Evolutionary conservation across 306 rosid species (phyloP), one percentile per base, ranked within the genome.

Genomic region (Begonia masoniana): DNA sequence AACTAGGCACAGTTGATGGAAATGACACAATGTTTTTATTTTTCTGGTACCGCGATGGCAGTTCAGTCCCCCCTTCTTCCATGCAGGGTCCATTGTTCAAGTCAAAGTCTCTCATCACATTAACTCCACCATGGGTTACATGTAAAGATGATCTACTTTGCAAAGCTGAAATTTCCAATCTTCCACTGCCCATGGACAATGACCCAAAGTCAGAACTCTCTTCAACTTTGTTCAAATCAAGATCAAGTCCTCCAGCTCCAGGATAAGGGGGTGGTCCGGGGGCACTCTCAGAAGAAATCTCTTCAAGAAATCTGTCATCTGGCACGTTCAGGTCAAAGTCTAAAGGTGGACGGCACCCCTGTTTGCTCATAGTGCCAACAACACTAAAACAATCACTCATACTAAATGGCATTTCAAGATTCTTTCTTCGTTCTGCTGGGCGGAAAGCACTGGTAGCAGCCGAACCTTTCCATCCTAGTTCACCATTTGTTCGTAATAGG

Each of bases 401-500:
- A 65, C 35, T 64, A 43, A 64, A 71, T 12, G 59, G 49, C 41
- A 46, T 57, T 65, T 84, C 96, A 3, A 69, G 47, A 66, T 56
- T 72, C 62, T 81, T 92, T 64, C 95, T 75, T 41, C 93, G 99
- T 66, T 92, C 99, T 14, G 99, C 96, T 10, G 94, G 93, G 12
- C 96, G 81, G 63, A 92, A 86, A 55, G 99, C 99, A 68, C 99
- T 92, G 31, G 94, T 92, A 53, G 93, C 94, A 54, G 99, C 94
- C 10, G 99, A 83, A 9, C 99, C 99, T 69, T 86, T 91, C 99
- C 96, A 92, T 56, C 96, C 96, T 65, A 79, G 88, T 62, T 81
- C 94, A 57, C 76, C 81, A 55, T 72, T 92, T 53, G 63, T 77
- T 57, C 77, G 76, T 74, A 83, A 58, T 4, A 71, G 80, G 71